phyloP scores from a whole-genome alignment of 306 rosid genomes.

The Mimosa pudica region DNA sequence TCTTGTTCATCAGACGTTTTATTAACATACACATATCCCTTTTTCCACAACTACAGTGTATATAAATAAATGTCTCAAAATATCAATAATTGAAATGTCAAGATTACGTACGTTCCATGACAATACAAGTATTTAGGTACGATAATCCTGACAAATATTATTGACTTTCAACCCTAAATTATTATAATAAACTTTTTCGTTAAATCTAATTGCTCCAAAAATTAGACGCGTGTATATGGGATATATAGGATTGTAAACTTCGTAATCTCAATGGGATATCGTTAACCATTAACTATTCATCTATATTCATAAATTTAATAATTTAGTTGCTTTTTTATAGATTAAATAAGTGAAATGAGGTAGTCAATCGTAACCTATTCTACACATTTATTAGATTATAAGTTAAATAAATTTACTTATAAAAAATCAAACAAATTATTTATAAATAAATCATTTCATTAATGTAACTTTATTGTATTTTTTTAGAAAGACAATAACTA shows the following conservation, averaged over 20 bases:
- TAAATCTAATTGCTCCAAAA: no score
- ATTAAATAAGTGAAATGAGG: no score
- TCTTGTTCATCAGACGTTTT: background rate
- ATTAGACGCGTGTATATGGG: background rate
- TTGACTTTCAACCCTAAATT: background rate
- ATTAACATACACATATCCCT: background rate
- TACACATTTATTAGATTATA: no score
- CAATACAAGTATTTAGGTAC: background rate
- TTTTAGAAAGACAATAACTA: no score
- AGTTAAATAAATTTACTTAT: no score
- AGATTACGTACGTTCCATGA: background rate
- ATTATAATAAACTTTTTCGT: background rate
- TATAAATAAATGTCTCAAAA: background rate
- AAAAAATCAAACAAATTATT: no score
- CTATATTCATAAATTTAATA: background rate
- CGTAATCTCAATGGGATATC: background rate
- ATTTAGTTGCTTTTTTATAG: no score
- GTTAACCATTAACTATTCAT: background rate
- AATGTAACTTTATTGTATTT: no score
- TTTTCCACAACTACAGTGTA: background rate
- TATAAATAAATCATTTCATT: no score
- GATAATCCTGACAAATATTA: background rate
- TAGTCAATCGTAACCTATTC: no score
- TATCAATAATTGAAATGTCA: background rate
- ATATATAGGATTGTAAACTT: background rate